These are phyloP conservation scores for Cornus florida DNA, from an alignment of 148 eudicot species.

Conservation along the genomic window DNA sequence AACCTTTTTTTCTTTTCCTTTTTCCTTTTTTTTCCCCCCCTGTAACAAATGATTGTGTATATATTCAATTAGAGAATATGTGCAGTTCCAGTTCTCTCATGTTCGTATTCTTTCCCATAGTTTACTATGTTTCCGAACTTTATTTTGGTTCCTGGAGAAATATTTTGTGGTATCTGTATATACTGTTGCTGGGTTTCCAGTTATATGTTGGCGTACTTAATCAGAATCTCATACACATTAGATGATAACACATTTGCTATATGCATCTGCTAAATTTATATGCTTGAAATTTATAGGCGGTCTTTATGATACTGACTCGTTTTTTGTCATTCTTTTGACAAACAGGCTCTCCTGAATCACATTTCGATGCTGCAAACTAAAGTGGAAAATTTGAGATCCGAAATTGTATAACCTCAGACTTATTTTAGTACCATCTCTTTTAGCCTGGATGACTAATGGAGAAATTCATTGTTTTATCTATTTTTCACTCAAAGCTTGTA, in stretches of 20 bases:
- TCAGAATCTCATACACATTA: neutral
- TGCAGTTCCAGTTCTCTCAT: no score
- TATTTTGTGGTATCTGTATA: neutral
- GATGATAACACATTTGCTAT: neutral
- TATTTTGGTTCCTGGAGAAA: neutral
- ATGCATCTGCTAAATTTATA: neutral
- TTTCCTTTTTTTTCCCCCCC: no score
- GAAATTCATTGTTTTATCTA: neutral
- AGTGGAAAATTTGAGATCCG: constrained; percentile 64
- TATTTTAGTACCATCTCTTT: neutral
- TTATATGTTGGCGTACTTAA: no score
- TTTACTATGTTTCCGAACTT: neutral
- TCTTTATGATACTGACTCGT: constrained; percentile 11
- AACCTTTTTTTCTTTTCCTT: no score
- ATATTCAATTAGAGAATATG: no score
- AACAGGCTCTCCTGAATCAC: constrained; percentile 81
- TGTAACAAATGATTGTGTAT: no score
- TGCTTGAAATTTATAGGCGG: neutral
- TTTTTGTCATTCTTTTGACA: constrained; percentile 16
- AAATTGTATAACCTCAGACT: constrained; percentile 55
- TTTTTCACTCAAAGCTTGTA: neutral
- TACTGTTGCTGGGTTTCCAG: neutral
- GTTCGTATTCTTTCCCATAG: no score
- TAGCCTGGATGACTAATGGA: neutral
- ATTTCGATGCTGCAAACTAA: constrained; percentile 57